phyloP scores from a whole-genome alignment of 2,329 filamentous ascomycete species.

The Calonectria henricotiae region DNA sequence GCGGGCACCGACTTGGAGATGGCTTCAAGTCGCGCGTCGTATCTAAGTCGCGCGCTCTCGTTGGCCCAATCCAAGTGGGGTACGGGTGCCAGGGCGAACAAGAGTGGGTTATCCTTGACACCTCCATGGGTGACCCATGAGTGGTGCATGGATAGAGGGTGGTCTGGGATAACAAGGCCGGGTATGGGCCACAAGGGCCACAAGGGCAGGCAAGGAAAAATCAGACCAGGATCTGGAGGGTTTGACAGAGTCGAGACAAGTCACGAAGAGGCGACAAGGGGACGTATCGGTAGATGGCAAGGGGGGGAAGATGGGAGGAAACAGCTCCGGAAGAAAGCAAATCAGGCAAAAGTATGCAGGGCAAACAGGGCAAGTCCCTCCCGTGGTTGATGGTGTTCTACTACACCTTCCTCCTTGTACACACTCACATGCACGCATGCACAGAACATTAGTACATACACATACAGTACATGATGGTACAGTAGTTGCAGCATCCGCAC shows the following conservation, averaged over 20 bases:
- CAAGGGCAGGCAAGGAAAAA: constrained; percentile 46
- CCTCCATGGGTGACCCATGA: constrained; percentile 22
- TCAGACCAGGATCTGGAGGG: constrained; percentile 32
- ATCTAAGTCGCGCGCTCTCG: constrained; percentile 49
- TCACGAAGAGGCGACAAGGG: constrained; percentile 20
- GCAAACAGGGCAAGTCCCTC: constrained; percentile 19
- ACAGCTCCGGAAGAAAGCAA: constrained; percentile 26
- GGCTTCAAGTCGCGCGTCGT: constrained; percentile 49
- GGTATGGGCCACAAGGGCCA: constrained; percentile 42
- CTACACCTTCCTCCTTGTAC: constrained; percentile 7
- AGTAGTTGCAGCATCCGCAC: constrained; percentile 7
- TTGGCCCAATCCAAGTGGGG: constrained; percentile 51
- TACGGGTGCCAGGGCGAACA: constrained; percentile 40
- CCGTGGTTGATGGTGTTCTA: constrained; percentile 1
- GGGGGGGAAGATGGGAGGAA: constrained; percentile 20
- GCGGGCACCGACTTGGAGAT: constrained; percentile 49
- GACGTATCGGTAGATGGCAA: constrained; percentile 27
- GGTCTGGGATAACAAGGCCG: constrained; percentile 36
- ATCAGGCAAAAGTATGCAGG: constrained; percentile 27
- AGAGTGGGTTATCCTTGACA: constrained; percentile 32
- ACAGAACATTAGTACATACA: background rate
- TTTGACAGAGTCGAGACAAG: constrained; percentile 31
- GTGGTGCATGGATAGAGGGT: constrained; percentile 37
- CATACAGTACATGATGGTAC: background rate
- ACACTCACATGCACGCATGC: background rate